These are phyloP conservation scores for Arabidopsis lyrata DNA, from an alignment of 441 rosid genomes.

Conservation along the genomic window DNA sequence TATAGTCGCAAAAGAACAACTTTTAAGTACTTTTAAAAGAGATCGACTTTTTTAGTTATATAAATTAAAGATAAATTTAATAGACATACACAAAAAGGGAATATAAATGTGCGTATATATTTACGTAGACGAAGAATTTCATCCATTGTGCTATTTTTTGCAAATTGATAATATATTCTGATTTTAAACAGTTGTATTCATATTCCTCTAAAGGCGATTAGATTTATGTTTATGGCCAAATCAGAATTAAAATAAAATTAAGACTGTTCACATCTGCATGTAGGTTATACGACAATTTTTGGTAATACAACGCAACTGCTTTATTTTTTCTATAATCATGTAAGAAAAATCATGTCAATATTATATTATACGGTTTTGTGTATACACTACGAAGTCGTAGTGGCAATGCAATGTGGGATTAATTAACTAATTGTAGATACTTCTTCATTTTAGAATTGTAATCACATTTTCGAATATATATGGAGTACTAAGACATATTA, in stretches of 20 bases:
- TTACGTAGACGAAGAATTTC: slow-evolving; percentile 10
- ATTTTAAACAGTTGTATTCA: neutral
- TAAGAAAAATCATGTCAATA: neutral
- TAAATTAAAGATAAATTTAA: neutral
- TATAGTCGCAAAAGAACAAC: slow-evolving; percentile 38
- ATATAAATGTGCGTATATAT: slow-evolving; percentile 34
- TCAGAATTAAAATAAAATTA: neutral
- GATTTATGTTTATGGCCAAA: neutral
- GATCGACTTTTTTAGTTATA: slow-evolving; percentile 39
- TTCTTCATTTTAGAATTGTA: neutral
- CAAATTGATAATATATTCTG: slow-evolving; percentile 5
- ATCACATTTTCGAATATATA: slow-evolving; percentile 19
- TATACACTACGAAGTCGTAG: neutral
- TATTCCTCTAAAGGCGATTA: slow-evolving; percentile 4
- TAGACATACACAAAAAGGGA: slow-evolving; percentile 15
- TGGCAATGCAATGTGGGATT: neutral
- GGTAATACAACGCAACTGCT: neutral
- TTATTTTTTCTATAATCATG: neutral
- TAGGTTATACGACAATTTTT: neutral
- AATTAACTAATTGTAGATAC: neutral
- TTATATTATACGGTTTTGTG: neutral
- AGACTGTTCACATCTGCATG: neutral
- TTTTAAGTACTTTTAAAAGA: slow-evolving; percentile 40
- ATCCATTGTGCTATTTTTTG: slow-evolving; percentile 13
- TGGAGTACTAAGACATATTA: slow-evolving; percentile 7